phyloP scores from a whole-genome alignment of 2,329 filamentous ascomycete species.

The Fusarium sp. region DNA sequence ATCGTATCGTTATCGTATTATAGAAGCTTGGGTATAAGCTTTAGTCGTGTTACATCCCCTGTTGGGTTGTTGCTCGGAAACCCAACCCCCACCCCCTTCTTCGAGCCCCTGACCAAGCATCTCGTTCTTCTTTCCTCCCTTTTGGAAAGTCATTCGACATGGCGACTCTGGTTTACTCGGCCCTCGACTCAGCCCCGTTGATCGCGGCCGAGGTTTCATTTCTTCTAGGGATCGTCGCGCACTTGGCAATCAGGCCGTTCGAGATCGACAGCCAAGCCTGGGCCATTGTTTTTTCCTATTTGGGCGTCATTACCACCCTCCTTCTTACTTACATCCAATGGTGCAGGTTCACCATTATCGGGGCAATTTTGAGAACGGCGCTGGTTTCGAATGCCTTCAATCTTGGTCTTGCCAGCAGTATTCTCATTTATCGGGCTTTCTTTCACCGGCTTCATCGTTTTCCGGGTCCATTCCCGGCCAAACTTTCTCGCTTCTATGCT shows the following conservation, averaged over 20 bases:
- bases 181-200: neutral
- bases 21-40: no score
- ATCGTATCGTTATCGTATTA: no score
- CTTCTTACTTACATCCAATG: neutral
- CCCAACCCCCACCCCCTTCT: no score
- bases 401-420: constrained; percentile 5
- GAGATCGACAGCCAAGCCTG: constrained; percentile 2
- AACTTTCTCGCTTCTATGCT: constrained; percentile 16
- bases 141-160: neutral
- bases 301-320: neutral
- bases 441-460: constrained; percentile 22
- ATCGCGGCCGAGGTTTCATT: neutral
- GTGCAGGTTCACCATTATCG: neutral
- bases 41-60: no score
- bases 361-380: neutral
- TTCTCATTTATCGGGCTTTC: constrained; percentile 14
- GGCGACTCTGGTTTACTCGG: neutral
- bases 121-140: neutral
- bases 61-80: no score
- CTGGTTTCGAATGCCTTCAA: neutral
- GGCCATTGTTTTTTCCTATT: neutral
- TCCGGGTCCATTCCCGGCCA: constrained; percentile 12
- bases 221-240: neutral
- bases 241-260: neutral
- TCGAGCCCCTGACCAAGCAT: no score